Base-by-base conservation (phyloP, 106 monocot genomes). In the Apostasia shenzhenica region DNA sequence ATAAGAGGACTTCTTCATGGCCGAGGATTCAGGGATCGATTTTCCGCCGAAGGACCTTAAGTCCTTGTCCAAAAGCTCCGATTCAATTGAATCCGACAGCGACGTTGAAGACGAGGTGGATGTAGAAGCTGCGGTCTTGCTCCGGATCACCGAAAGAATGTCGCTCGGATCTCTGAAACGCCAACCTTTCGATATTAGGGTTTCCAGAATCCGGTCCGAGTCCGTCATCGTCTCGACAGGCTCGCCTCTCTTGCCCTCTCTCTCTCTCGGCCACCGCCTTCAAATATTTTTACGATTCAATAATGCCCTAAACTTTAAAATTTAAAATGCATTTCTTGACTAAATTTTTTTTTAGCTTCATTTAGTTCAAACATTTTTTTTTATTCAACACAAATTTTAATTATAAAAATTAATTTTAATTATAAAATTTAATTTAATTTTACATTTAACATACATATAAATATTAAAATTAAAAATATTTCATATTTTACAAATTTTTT, bases 101-200 rank as follows among this genome's bases (percentile, higher is more conserved):
- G 43, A 42, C 11, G 73, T 46, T 41, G 48, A 57, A 42, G 69
- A 56, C 5, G 52, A 48, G 55, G 67, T 12, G 5, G 48, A 48
- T 40, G 67, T 10, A 0, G 42, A 48, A 0, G 42, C 6, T 4
- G 55, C 12, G 5, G 14, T 59, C 7, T 42, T 63, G 77, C 13
- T 57, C 42, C 12, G 73, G 44, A 87, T 79, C 43, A 88, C 57
- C 2, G 73, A 54, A 60, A 38, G 57, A 9, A 81, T 72, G 38
- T 82, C 78, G 42, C 84, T 67, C 46, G 51, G 68, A 51, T 88
- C 66, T 59, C 75, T 54, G 72, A 91, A 89, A n/a, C 83, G 46
- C 95, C 95, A 95, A 62, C 95, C 95, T 42, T 72, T 74, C 5
- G 80, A 78, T 55, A 78, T 77, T 61, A 95, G 80, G 78, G 78